Evolutionary conservation across 495 filamentous ascomycete species (phyloP).

Genomic region (Lepidopterella palustris): DNA sequence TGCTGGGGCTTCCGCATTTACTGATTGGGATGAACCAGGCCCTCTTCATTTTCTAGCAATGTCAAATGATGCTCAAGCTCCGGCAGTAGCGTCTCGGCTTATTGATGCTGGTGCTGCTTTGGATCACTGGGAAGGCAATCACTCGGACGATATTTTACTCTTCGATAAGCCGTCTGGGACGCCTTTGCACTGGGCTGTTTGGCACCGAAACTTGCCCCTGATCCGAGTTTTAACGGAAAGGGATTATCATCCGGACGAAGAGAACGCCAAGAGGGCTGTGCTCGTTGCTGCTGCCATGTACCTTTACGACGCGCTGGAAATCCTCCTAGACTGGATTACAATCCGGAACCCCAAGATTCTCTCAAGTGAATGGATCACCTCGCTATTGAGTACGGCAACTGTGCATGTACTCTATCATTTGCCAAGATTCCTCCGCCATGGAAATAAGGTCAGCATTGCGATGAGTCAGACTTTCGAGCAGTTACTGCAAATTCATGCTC

Average conservation of each 20-base stretch:
- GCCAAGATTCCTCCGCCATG: not conserved
- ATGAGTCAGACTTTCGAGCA: conserved; percentile 4
- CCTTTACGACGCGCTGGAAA: not conserved
- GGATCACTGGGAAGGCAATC: conserved; percentile 5
- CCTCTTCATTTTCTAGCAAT: not conserved
- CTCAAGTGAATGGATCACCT: not conserved
- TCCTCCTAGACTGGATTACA: not conserved
- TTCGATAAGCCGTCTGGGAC: not conserved
- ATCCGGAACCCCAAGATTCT: not conserved
- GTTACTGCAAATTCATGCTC: not conserved
- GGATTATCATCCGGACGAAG: not conserved
- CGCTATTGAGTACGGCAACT: not conserved
- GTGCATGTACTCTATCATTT: not conserved
- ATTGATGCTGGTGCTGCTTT: not conserved
- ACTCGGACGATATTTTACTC: not conserved
- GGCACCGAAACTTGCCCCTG: not conserved
- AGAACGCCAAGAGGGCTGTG: not conserved
- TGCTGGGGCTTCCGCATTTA: not conserved
- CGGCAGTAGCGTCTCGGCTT: not conserved
- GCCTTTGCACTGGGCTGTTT: conserved; percentile 2
- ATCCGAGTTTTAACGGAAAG: not conserved
- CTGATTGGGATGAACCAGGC: conserved; percentile 5
- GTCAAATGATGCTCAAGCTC: not conserved
- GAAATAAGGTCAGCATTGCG: not conserved
- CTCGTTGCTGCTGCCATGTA: not conserved